Conservation (phyloP, 441 rosid species). For the Pelargonium myrrhifolium region DNA sequence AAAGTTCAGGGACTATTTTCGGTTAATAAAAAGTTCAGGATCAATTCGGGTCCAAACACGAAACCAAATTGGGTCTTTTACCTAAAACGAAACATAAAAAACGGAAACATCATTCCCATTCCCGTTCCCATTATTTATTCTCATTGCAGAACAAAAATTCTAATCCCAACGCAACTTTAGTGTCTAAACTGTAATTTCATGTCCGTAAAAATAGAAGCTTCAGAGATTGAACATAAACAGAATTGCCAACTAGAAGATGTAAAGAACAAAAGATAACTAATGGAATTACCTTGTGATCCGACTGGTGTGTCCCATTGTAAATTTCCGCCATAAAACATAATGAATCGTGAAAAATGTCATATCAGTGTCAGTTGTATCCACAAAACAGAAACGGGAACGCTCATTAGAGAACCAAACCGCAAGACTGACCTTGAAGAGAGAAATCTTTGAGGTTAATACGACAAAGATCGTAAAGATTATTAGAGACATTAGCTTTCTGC, state of each 20-base stretch:
- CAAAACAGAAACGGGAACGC: slow-evolving; percentile 1
- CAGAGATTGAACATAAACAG: not conserved
- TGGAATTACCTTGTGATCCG: slow-evolving; percentile 28
- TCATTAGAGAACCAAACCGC: not conserved
- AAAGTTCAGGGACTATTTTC: no score
- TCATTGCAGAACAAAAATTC: no score
- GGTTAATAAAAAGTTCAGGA: no score
- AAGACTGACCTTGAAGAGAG: slow-evolving; percentile 33
- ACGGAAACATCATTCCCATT: no score
- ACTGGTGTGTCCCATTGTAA: slow-evolving; percentile 23
- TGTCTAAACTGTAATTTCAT: no score
- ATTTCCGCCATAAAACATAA: slow-evolving; percentile 14
- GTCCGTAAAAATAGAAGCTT: no score
- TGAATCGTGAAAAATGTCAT: slow-evolving; percentile 2
- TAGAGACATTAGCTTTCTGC: slow-evolving; percentile 30
- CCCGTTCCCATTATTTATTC: no score
- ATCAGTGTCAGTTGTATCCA: slow-evolving; percentile 20
- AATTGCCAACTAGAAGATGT: not conserved
- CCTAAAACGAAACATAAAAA: no score
- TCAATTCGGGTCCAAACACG: no score
- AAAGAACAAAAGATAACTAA: not conserved
- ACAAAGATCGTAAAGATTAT: slow-evolving; percentile 30
- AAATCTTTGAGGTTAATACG: slow-evolving; percentile 34
- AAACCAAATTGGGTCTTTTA: no score
- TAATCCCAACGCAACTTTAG: no score